Evolutionary conservation across 495 filamentous ascomycete genomes (phyloP).

Genomic region (Neurospora pannonica): DNA sequence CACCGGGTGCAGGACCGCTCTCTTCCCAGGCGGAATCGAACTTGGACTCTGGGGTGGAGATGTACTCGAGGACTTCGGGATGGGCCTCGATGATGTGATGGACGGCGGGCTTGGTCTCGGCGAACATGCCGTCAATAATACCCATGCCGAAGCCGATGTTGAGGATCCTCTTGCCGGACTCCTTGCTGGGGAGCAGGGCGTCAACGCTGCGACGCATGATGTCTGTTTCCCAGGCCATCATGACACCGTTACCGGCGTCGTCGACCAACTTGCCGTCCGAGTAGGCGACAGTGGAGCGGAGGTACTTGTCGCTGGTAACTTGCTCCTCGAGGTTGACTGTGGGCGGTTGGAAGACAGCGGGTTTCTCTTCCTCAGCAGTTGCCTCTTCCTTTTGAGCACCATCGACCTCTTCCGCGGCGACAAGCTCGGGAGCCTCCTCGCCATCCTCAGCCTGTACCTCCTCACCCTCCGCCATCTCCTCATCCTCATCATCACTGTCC

Average conservation of each 20-base stretch:
- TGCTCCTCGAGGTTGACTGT: conserved; percentile 23
- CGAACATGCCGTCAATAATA: conserved; percentile 81
- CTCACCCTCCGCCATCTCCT: conserved; percentile 37
- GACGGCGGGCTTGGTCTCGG: conserved; percentile 49
- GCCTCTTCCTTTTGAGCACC: conserved; percentile 9
- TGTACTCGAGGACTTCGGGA: conserved; percentile 63
- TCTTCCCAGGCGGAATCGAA: conserved; percentile 39
- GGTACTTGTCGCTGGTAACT: conserved; percentile 60
- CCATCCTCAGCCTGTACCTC: conserved; percentile 34
- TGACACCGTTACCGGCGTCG: conserved; percentile 74
- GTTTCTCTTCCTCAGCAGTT: conserved; percentile 6
- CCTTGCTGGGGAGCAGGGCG: conserved; percentile 25
- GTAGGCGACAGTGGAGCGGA: conserved; percentile 70
- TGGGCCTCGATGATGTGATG: conserved; percentile 95
- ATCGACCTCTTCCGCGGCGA: conserved; percentile 11
- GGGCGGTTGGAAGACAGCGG: conserved; percentile 26
- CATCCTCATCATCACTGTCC: conserved; percentile 51
- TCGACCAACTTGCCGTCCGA: conserved; percentile 67
- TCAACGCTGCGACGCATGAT: conserved; percentile 77
- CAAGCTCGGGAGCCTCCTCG: conserved; percentile 24
- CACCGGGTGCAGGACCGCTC: conserved; percentile 27
- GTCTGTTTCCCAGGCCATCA: conserved; percentile 92
- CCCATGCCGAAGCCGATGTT: conserved; percentile 97
- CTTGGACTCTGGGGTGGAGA: conserved; percentile 36
- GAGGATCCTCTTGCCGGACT: conserved; percentile 57